These are phyloP conservation scores for Sanghuangporus baumii DNA, from an alignment of 1,284 basidiomycete genomes.

Conservation along the genomic window DNA sequence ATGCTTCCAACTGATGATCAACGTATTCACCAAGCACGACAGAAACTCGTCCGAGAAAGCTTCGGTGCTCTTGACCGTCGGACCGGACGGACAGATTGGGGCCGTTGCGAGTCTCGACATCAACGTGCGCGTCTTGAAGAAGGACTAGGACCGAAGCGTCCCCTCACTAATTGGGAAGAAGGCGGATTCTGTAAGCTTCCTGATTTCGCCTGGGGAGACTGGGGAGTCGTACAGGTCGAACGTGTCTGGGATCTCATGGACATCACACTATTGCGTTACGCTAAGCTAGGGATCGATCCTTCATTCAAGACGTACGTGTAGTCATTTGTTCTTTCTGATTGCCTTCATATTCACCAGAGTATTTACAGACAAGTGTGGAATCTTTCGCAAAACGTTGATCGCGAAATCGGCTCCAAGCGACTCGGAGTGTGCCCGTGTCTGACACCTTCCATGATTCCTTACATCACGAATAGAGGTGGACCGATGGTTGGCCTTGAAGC, in stretches of 20 bases:
- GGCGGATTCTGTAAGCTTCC: conserved; percentile 84
- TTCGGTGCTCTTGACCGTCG: conserved; percentile 54
- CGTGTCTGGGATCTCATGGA: conserved; percentile 94
- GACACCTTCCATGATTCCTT: conserved; percentile 95
- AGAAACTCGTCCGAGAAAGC: conserved; percentile 72
- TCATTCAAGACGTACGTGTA: conserved; percentile 76
- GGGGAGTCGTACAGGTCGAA: conserved; percentile 87
- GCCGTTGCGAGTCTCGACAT: conserved; percentile 88
- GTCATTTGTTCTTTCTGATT: neutral
- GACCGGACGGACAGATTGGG: conserved; percentile 83
- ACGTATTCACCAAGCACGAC: conserved; percentile 82
- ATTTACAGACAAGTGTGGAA: conserved; percentile 81
- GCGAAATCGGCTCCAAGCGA: conserved; percentile 76
- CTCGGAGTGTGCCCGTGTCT: conserved; percentile 88
- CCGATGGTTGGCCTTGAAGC: conserved; percentile 93
- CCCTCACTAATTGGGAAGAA: conserved; percentile 92
- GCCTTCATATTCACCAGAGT: conserved; percentile 7
- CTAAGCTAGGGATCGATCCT: conserved; percentile 76
- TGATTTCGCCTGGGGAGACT: conserved; percentile 93
- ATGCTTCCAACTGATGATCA: conserved; percentile 88
- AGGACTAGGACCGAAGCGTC: conserved; percentile 75
- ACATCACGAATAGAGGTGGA: conserved; percentile 93
- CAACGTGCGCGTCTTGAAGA: conserved; percentile 85
- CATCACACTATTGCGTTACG: conserved; percentile 80
- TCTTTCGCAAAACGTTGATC: conserved; percentile 94